Percentiles rank a stretch among this genome's conserved stretches.
Evolutionary conservation across 768 basidiomycete species (phyloP).

Genomic region (Suillus cothurnatus): DNA sequence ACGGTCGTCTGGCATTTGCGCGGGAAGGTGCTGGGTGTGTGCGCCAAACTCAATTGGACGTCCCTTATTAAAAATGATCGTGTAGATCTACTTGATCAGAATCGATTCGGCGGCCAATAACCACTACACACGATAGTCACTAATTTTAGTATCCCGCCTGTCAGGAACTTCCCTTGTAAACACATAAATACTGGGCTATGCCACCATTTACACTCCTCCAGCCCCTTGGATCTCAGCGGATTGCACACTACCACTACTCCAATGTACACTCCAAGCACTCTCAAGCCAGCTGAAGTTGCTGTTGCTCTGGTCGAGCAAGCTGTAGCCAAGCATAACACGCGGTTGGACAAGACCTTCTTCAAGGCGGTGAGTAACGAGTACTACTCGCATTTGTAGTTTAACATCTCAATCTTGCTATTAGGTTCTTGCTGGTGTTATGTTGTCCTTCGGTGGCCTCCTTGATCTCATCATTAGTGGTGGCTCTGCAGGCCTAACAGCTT

Average conservation of each 20-base stretch:
- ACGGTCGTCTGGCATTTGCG: too few species aligned
- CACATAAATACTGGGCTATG: slow-evolving; percentile 22
- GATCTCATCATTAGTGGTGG: slow-evolving; percentile 64
- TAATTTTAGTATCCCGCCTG: slow-evolving; percentile 15
- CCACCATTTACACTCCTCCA: not conserved
- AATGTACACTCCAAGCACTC: slow-evolving; percentile 43
- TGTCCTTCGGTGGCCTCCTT: slow-evolving; percentile 74
- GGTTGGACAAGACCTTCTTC: slow-evolving; percentile 59
- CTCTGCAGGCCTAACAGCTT: slow-evolving; percentile 46
- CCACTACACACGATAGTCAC: not conserved
- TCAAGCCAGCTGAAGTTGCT: slow-evolving; percentile 62
- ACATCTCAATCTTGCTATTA: slow-evolving; percentile 24
- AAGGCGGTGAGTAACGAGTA: slow-evolving; percentile 55
- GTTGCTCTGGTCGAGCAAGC: slow-evolving; percentile 56
- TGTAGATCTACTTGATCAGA: slow-evolving; percentile 10
- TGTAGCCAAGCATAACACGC: slow-evolving; percentile 64
- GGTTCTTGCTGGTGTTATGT: slow-evolving; percentile 70
- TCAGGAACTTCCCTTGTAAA: slow-evolving; percentile 3
- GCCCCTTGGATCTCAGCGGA: slow-evolving; percentile 11
- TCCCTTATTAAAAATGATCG: too few species aligned
- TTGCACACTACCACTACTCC: slow-evolving; percentile 11
- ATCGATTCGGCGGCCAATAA: not conserved
- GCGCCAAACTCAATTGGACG: too few species aligned
- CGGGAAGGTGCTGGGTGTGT: too few species aligned
- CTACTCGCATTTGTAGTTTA: not conserved